Evolutionary conservation across 495 filamentous ascomycete species (phyloP), one percentile per base, ranked within the genome.

Genomic region (Talaromyces nanjingensis): DNA sequence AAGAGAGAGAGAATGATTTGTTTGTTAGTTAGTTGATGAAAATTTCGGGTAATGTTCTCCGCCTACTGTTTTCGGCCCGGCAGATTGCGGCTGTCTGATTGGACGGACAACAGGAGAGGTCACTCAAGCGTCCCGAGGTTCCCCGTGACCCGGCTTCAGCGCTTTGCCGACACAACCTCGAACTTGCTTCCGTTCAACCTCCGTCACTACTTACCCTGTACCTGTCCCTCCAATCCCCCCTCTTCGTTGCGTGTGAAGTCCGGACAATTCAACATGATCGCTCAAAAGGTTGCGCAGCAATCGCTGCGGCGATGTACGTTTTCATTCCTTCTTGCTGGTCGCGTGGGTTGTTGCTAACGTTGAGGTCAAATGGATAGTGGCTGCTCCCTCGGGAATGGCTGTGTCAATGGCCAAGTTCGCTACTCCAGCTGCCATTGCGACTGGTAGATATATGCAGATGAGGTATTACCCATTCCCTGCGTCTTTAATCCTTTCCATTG

Each of bases 251-350:
- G 7, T 22, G 6, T 11, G 18, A 29, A 29, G 22, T 27, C 14
- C 16, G 53, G 27, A 56, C 16, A 33, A 37, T 33, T 62, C 60
- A 54, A 29, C 34, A 91, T 91, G 87, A 78, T 85, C 71, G 81
- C 84, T 66, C 86, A 88, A 71, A 84, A 87, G 79, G 75, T 85
- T 73, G 80, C 81, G 59, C 81, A 89, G 71, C 84, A 85, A 71
- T 85, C 86, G 71, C 76, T 88, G 76, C 85, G 87, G 79, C 83
- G 87, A 79, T 76, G 88, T 90, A 88, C 63, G 83, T 80, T 9
- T 64, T 24, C 34, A 37, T 6, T 16, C 14, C 22, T 52, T n/a
- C 47, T 60, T 39, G 33, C 18, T 25, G 27, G 29, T 34, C 6
- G 29, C 12, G 31, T 59, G 37, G 16, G 12, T 31, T 31, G 12